Percentiles rank a stretch among this genome's conserved stretches.
Conservation (phyloP, 2,329 filamentous ascomycete genomes). For the Onygenales sp. region DNA sequence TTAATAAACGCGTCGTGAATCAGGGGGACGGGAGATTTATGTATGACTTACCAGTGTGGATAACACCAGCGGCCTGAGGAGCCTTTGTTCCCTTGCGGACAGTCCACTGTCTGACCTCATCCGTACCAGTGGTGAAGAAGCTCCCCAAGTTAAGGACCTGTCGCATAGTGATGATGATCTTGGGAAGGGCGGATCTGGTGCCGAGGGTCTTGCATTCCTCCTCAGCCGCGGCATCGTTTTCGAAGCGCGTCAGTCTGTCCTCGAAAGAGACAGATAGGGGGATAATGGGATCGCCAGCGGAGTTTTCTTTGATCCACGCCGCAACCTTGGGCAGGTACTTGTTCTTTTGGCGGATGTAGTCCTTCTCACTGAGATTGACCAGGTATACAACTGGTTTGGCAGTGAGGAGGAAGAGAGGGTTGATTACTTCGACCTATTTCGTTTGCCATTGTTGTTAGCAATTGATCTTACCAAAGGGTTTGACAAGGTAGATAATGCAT, state of each 20-base stretch:
- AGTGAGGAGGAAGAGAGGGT: conserved; percentile 86
- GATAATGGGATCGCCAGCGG: conserved; percentile 78
- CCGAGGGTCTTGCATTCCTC: conserved; percentile 86
- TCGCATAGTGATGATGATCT: conserved; percentile 88
- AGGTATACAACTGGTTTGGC: conserved; percentile 97
- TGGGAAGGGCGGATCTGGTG: conserved; percentile 80
- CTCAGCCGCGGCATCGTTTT: conserved; percentile 62
- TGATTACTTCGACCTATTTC: conserved; percentile 85
- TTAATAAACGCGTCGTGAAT: neutral
- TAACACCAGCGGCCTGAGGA: conserved; percentile 94
- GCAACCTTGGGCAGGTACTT: conserved; percentile 92
- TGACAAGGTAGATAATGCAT: conserved; percentile 9
- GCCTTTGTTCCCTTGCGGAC: conserved; percentile 93
- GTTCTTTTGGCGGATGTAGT: conserved; percentile 98
- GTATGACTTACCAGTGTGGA: conserved; percentile 55
- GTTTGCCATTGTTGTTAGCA: conserved; percentile 9
- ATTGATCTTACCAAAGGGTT: neutral
- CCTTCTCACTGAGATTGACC: conserved; percentile 92
- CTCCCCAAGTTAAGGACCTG: conserved; percentile 80
- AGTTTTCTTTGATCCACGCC: conserved; percentile 90
- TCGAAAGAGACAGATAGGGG: conserved; percentile 90
- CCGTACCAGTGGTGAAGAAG: conserved; percentile 94
- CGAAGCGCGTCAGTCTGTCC: conserved; percentile 76
- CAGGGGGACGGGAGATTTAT: neutral
- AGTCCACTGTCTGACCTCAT: conserved; percentile 98